These are phyloP conservation scores for Phialocephala subalpina DNA, from an alignment of 2,329 filamentous ascomycete genomes.

Conservation along the genomic window DNA sequence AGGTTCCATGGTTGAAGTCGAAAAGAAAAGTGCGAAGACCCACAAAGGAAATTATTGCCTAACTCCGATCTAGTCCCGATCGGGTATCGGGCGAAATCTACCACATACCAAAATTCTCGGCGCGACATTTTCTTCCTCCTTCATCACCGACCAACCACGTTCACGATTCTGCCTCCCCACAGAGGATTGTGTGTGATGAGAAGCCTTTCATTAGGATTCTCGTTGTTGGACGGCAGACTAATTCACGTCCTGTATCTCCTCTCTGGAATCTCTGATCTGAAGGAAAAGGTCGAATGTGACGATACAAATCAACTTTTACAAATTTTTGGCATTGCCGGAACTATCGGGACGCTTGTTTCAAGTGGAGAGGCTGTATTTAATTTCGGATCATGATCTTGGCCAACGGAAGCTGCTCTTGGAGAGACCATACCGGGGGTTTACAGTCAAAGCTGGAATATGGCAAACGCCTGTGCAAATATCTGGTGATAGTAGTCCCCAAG, in stretches of 20 bases:
- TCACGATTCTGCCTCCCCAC: constrained; percentile 43
- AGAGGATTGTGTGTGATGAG: constrained; percentile 47
- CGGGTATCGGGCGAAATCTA: constrained; percentile 12
- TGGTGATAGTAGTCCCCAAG: no score
- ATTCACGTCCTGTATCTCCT: constrained; percentile 84
- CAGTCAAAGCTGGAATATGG: no score
- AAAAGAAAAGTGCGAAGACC: constrained; percentile 29
- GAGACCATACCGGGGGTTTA: no score
- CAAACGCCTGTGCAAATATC: no score
- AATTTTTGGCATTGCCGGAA: neutral
- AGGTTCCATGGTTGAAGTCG: constrained; percentile 68
- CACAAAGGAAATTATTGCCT: constrained; percentile 25
- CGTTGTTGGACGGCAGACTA: constrained; percentile 68
- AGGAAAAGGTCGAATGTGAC: constrained; percentile 81
- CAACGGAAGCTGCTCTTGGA: no score
- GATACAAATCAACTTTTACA: constrained; percentile 62
- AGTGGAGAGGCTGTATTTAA: neutral
- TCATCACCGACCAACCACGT: constrained; percentile 50
- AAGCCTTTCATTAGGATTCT: constrained; percentile 63
- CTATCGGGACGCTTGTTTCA: neutral
- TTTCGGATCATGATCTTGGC: neutral
- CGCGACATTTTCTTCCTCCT: constrained; percentile 39
- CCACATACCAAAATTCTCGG: constrained; percentile 11
- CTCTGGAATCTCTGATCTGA: constrained; percentile 78
- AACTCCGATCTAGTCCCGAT: constrained; percentile 30